These are phyloP conservation scores for Nissolia schottii DNA, from an alignment of 306 rosid species.

Conservation along the genomic window DNA sequence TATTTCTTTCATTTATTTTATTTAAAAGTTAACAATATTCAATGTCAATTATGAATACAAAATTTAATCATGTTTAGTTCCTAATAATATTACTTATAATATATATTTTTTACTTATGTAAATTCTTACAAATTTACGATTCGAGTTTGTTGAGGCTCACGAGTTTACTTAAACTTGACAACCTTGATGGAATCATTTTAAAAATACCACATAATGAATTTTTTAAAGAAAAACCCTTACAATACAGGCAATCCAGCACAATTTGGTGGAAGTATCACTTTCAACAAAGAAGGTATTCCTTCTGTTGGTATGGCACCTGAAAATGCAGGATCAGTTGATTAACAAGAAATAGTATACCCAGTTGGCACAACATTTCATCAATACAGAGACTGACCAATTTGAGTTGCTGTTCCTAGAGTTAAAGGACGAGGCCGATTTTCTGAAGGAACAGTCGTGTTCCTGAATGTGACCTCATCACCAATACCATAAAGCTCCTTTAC, in stretches of 20 bases:
- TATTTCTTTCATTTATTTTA: too few relatives aligned
- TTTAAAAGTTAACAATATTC: too few relatives aligned
- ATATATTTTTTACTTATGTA: too few relatives aligned
- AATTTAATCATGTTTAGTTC: too few relatives aligned
- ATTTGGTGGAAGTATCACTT: slow-evolving; percentile 75
- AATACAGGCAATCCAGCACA: slow-evolving; percentile 73
- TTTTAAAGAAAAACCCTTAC: slow-evolving; percentile 21
- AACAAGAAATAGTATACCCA: not conserved
- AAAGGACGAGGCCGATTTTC: slow-evolving; percentile 71
- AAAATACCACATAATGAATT: not conserved
- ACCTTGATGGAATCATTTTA: too few relatives aligned
- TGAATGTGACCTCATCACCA: slow-evolving; percentile 59
- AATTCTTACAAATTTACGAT: too few relatives aligned
- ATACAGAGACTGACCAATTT: slow-evolving; percentile 70
- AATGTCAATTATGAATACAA: too few relatives aligned
- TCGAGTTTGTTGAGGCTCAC: too few relatives aligned
- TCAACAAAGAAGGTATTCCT: slow-evolving; percentile 94
- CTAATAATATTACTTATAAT: too few relatives aligned
- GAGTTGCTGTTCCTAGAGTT: slow-evolving; percentile 84
- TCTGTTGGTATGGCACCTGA: slow-evolving; percentile 89
- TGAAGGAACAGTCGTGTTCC: slow-evolving; percentile 69
- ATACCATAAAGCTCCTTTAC: slow-evolving; percentile 92
- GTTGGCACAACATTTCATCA: not conserved
- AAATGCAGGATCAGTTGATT: slow-evolving; percentile 8
- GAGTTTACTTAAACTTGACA: too few relatives aligned